Percentiles rank a stretch among this genome's conserved stretches.
Conservation (phyloP, 2,329 filamentous ascomycete genomes). For the Dichotomopilus funicola region DNA sequence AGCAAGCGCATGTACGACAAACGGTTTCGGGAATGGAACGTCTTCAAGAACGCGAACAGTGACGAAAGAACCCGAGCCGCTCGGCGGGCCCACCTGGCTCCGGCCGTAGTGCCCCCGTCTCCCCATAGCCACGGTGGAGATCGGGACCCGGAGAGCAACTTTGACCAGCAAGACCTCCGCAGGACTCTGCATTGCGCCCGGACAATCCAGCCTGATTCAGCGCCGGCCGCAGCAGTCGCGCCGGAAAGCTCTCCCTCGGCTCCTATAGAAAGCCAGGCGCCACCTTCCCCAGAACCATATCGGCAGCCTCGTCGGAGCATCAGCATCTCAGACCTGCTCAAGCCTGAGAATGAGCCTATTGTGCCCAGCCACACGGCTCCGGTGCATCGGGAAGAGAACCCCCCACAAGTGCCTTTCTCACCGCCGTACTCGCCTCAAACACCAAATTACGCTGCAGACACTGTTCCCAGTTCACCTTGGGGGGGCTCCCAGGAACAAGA, state of each 20-base stretch:
- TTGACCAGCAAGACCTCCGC: slow-evolving; percentile 19
- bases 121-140: neutral
- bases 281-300: neutral
- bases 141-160: slow-evolving; percentile 7
- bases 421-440: slow-evolving; percentile 6
- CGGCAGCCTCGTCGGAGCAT: slow-evolving; percentile 12
- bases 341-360: slow-evolving; percentile 2
- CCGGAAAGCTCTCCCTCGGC: neutral
- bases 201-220: slow-evolving; percentile 14
- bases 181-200: slow-evolving; percentile 17
- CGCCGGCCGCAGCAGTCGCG: slow-evolving; percentile 1
- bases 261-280: neutral
- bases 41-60: slow-evolving; percentile 25
- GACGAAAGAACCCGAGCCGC: slow-evolving; percentile 17
- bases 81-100: slow-evolving; percentile 11
- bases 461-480: slow-evolving; percentile 6
- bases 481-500: slow-evolving; percentile 1
- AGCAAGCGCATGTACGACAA: slow-evolving; percentile 28
- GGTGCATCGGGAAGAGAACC: neutral
- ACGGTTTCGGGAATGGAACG: slow-evolving; percentile 25
- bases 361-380: neutral
- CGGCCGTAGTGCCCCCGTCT: neutral
- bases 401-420: slow-evolving; percentile 4
- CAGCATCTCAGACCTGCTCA: slow-evolving; percentile 21
- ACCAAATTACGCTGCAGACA: slow-evolving; percentile 12